phyloP scores from a whole-genome alignment of 2,329 filamentous ascomycete species.

The Cladosporium phlei region DNA sequence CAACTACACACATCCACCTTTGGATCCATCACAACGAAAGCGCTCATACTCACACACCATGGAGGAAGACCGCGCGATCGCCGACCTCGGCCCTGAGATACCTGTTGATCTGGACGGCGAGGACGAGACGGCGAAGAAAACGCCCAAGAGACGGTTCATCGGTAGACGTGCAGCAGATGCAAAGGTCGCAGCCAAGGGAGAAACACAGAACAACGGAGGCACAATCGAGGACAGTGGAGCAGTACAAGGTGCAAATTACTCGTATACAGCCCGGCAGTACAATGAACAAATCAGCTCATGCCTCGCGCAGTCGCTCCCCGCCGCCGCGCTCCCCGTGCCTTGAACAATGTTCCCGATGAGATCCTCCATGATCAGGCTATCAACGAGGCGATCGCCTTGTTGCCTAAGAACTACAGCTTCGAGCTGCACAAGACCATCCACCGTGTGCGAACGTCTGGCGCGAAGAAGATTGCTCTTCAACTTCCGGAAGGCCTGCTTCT shows the following conservation, averaged over 20 bases:
- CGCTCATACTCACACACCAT: conserved; percentile 40
- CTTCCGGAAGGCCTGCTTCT: conserved; percentile 93
- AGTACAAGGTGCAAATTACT: conserved; percentile 57
- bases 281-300: conserved; percentile 8
- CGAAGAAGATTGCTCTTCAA: conserved; percentile 85
- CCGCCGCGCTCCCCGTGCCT: conserved; percentile 67
- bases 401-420: conserved; percentile 96
- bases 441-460: conserved; percentile 72
- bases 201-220: conserved; percentile 34
- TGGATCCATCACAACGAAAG: not conserved
- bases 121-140: conserved; percentile 49
- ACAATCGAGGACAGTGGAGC: conserved; percentile 59
- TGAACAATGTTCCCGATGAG: conserved; percentile 85
- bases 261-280: conserved; percentile 1
- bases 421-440: conserved; percentile 98
- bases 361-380: conserved; percentile 82
- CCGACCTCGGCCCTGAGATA: conserved; percentile 65
- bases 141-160: conserved; percentile 89
- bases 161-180: conserved; percentile 71
- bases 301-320: conserved; percentile 59
- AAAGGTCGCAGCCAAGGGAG: conserved; percentile 47
- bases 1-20: no score
- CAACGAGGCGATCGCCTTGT: conserved; percentile 77
- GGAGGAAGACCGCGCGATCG: conserved; percentile 69
- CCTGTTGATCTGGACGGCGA: conserved; percentile 59